These are phyloP conservation scores for Exophiala sp. DNA, from an alignment of 2,329 filamentous ascomycete species.

Conservation along the genomic window DNA sequence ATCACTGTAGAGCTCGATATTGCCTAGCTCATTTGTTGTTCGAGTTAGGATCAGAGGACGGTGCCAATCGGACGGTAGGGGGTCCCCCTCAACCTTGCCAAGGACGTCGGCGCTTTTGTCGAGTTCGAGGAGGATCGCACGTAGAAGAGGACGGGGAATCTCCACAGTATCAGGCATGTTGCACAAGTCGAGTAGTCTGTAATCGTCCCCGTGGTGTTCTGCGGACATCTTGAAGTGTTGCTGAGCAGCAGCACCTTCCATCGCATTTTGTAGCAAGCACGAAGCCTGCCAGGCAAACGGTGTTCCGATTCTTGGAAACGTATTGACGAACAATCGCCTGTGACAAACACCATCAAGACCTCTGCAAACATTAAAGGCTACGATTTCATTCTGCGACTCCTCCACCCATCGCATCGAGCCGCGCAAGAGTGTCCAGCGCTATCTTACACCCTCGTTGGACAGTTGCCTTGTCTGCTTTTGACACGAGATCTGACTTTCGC, in stretches of 20 bases:
- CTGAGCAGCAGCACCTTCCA: no score
- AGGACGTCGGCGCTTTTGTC: background rate
- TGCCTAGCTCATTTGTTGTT: background rate
- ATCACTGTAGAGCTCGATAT: background rate
- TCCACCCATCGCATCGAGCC: constrained; percentile 1
- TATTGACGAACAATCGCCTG: background rate
- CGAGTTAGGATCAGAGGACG: background rate
- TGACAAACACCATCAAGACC: background rate
- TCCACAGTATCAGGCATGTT: no score
- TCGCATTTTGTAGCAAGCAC: background rate
- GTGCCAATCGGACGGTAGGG: background rate
- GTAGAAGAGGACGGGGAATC: background rate
- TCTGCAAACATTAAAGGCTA: background rate
- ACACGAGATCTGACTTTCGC: constrained; percentile 57
- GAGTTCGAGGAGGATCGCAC: background rate
- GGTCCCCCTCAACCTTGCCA: background rate
- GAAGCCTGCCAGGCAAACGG: background rate
- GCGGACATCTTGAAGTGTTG: no score
- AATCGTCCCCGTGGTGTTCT: no score
- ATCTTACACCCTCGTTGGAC: constrained; percentile 42
- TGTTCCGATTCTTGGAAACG: background rate
- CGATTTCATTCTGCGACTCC: constrained; percentile 1
- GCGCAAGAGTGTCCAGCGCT: constrained; percentile 40
- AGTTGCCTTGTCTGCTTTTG: constrained; percentile 7
- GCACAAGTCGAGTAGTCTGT: no score